Conservation (phyloP, 441 rosid species). For the Gossypium davidsonii region DNA sequence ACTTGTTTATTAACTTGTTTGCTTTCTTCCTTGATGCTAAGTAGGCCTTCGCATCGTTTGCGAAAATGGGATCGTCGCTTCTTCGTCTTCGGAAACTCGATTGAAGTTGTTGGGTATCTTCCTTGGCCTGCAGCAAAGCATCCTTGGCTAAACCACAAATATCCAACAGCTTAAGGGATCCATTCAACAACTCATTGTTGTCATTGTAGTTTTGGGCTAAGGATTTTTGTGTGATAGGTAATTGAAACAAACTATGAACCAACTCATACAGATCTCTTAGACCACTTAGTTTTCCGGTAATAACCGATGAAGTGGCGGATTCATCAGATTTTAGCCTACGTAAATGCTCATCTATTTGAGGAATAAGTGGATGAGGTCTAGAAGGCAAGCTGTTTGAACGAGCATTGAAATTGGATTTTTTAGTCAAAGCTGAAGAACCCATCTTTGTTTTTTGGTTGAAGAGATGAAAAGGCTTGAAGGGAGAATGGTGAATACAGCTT, state of each 20-base stretch:
- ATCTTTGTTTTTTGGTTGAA: background rate
- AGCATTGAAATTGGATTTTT: slow-evolving; percentile 18
- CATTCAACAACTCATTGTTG: slow-evolving; percentile 25
- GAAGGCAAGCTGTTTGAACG: slow-evolving; percentile 46
- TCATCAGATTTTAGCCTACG: slow-evolving; percentile 25
- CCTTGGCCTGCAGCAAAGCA: slow-evolving; percentile 29
- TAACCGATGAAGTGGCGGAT: slow-evolving; percentile 19
- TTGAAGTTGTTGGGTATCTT: slow-evolving; percentile 30
- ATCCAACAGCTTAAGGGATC: slow-evolving; percentile 39
- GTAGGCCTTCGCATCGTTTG: slow-evolving; percentile 15
- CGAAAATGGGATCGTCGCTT: slow-evolving; percentile 14
- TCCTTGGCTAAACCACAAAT: slow-evolving; percentile 29
- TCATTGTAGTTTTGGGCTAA: slow-evolving; percentile 23
- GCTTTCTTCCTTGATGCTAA: slow-evolving; percentile 20
- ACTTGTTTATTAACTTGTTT: slow-evolving; percentile 19
- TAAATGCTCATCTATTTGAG: slow-evolving; percentile 31
- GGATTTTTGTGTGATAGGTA: slow-evolving; percentile 19
- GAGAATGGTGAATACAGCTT: background rate
- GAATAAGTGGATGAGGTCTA: slow-evolving; percentile 27
- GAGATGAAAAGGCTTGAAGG: background rate
- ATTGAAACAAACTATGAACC: slow-evolving; percentile 26
- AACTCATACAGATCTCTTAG: slow-evolving; percentile 35
- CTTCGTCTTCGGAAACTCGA: slow-evolving; percentile 29
- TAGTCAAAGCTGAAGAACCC: slow-evolving; percentile 14
- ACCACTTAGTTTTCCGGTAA: slow-evolving; percentile 15